Conservation (phyloP, 805 yeast genomes). For the Nakazawaea sp. region DNA sequence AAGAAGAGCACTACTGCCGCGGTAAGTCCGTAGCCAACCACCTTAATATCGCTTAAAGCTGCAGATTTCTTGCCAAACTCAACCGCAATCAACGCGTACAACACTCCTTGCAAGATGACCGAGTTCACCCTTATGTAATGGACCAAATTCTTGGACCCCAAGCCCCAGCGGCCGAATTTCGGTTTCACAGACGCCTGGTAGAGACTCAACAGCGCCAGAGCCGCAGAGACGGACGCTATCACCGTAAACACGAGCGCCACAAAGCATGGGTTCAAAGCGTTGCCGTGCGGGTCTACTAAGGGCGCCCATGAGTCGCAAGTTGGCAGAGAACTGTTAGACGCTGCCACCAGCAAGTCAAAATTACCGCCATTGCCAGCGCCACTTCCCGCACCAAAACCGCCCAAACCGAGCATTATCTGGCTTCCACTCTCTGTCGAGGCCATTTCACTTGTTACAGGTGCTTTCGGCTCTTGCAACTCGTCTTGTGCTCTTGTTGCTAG, state of each 20-base stretch:
- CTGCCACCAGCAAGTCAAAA: too few relatives aligned
- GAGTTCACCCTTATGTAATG: slow-evolving; percentile 11
- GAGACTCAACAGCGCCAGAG: slow-evolving; percentile 16
- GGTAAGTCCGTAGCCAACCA: slow-evolving; percentile 11
- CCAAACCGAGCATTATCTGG: too few relatives aligned
- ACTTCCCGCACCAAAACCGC: too few relatives aligned
- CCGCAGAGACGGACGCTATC: slow-evolving; percentile 10
- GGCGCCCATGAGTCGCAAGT: slow-evolving; percentile 19
- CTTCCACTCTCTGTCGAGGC: too few relatives aligned
- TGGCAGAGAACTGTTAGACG: too few relatives aligned
- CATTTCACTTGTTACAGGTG: too few relatives aligned
- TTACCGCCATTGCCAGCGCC: too few relatives aligned
- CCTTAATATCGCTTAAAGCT: slow-evolving; percentile 3
- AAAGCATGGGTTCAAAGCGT: slow-evolving; percentile 25
- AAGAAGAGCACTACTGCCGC: slow-evolving; percentile 15
- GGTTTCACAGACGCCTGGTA: slow-evolving; percentile 14
- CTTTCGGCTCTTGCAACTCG: too few relatives aligned
- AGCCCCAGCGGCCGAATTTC: background rate
- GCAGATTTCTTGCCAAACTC: background rate
- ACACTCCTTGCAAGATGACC: slow-evolving; percentile 10
- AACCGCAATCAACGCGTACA: slow-evolving; percentile 5
- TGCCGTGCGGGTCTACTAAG: slow-evolving; percentile 15
- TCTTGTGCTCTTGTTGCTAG: too few relatives aligned
- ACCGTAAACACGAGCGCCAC: slow-evolving; percentile 14
- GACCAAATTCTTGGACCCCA: background rate